Evolutionary conservation across 2,329 filamentous ascomycete species (phyloP).

Genomic region (Lasiodiplodia sp.): DNA sequence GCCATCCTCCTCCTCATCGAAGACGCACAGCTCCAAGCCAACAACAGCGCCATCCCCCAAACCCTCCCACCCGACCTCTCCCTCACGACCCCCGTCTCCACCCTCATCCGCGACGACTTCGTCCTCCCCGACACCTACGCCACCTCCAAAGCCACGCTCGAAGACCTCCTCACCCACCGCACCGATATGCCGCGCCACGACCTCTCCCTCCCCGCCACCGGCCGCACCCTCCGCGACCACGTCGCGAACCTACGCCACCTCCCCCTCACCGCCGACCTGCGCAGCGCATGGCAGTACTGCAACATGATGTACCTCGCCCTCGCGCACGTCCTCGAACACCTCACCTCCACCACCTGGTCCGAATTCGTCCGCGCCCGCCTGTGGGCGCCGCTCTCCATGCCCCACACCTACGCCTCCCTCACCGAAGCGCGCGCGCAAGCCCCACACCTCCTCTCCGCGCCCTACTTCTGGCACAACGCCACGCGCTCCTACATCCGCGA

Average conservation of each 20-base stretch:
- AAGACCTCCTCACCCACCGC: conserved; percentile 46
- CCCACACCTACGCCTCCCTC: conserved; percentile 46
- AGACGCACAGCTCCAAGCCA: conserved; percentile 27
- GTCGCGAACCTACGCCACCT: conserved; percentile 54
- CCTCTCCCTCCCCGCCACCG: conserved; percentile 31
- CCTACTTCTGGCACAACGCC: conserved; percentile 33
- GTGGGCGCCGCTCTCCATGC: conserved; percentile 53
- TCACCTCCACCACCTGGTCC: conserved; percentile 46
- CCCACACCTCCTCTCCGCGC: conserved; percentile 29
- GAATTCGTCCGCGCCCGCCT: conserved; percentile 45
- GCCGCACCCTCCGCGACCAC: conserved; percentile 44
- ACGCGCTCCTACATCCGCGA: conserved; percentile 20
- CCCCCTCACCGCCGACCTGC: conserved; percentile 48
- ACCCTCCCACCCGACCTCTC: conserved; percentile 32
- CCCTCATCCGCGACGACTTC: conserved; percentile 46
- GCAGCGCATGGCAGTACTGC: conserved; percentile 58
- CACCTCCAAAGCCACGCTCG: conserved; percentile 40
- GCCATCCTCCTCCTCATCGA: conserved; percentile 37
- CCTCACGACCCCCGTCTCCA: conserved; percentile 46
- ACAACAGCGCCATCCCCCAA: not conserved
- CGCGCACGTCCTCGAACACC: conserved; percentile 54
- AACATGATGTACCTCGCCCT: conserved; percentile 62
- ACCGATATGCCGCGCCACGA: conserved; percentile 46
- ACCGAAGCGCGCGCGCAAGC: conserved; percentile 40
- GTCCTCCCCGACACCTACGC: conserved; percentile 42